Evolutionary conservation across 2,329 filamentous ascomycete genomes (phyloP).

Genomic region (Scleromitrula shiraiana): DNA sequence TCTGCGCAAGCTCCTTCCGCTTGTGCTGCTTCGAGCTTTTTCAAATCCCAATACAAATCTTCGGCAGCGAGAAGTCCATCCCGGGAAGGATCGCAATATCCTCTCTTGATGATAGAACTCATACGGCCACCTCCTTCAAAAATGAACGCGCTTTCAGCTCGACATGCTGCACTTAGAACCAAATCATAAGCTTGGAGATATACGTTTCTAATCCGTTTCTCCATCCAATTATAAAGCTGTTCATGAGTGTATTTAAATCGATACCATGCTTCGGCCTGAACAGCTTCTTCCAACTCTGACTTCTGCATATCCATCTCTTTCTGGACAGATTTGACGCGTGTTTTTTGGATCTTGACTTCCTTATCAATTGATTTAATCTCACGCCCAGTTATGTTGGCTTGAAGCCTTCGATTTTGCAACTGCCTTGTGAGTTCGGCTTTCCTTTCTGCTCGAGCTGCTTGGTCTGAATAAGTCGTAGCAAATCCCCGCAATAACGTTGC

Average conservation of each 20-base stretch:
- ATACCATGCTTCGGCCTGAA: background rate
- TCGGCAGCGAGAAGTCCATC: conserved; percentile 10
- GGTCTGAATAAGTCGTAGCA: background rate
- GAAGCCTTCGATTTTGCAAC: background rate
- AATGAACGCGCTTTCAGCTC: background rate
- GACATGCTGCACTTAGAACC: background rate
- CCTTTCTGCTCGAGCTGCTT: background rate
- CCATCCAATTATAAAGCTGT: background rate
- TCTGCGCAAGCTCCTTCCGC: conserved; percentile 1
- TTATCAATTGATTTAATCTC: conserved; percentile 1
- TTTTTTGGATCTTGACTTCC: background rate
- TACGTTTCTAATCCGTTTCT: background rate
- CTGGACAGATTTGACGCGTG: background rate
- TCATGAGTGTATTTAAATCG: background rate
- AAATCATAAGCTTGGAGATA: background rate
- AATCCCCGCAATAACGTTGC: background rate
- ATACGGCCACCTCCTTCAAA: background rate
- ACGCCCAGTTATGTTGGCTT: background rate
- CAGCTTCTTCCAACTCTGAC: background rate
- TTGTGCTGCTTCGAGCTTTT: background rate
- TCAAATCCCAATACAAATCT: background rate
- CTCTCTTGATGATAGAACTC: background rate
- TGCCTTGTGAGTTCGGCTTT: background rate
- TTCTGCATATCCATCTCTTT: background rate
- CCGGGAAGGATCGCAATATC: conserved; percentile 1